A percentile compares a stretch with the other conserved stretches of the same genome.
Evolutionary conservation across 208 protist genomes (phyloP).

Genomic region (Phytomonas francai): DNA sequence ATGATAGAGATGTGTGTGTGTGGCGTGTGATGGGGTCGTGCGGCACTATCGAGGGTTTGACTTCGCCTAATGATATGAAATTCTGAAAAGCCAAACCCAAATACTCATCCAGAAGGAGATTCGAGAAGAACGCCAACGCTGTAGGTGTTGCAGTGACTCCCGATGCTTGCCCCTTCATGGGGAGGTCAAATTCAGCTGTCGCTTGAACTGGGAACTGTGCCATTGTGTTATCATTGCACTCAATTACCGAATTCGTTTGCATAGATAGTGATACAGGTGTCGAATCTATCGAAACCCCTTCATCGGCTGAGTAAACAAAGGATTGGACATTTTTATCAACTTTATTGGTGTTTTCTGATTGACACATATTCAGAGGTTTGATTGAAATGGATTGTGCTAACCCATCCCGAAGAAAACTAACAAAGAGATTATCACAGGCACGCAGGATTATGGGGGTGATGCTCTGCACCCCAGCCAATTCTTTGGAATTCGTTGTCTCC

Average conservation of each 20-base stretch:
- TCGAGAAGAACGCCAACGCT: neutral
- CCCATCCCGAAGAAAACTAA: neutral
- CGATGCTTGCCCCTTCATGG: neutral
- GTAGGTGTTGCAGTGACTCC: neutral
- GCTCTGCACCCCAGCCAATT: neutral
- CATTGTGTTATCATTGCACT: neutral
- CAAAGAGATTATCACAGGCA: neutral
- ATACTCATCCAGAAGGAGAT: neutral
- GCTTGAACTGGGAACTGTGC: neutral
- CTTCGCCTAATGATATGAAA: neutral
- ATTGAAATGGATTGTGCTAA: neutral
- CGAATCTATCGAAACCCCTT: neutral
- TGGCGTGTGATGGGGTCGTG: neutral
- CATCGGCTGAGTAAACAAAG: neutral
- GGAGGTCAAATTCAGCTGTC: neutral
- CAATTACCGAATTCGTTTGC: neutral
- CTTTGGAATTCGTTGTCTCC: neutral
- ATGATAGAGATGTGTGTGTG: neutral
- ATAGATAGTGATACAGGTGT: neutral
- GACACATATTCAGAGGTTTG: neutral
- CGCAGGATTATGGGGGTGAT: neutral
- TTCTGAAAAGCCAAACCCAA: neutral
- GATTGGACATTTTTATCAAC: neutral
- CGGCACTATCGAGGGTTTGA: neutral
- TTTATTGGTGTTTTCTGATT: neutral